Conservation (phyloP, 2,329 filamentous ascomycete species). For the Davidsoniella eucalypti region DNA sequence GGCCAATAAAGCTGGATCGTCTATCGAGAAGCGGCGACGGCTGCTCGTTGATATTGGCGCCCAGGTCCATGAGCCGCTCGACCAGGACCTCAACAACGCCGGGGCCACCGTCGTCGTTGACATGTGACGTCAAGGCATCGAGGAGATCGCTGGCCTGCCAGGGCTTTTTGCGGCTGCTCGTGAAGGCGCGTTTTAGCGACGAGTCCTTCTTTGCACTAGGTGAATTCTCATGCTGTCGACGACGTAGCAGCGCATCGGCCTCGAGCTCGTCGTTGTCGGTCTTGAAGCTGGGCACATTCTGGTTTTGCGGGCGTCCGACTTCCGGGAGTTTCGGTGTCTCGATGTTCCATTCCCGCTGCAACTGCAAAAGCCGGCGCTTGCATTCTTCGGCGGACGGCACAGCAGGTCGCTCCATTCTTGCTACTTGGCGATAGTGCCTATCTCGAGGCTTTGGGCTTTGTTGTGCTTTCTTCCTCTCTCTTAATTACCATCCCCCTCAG, state of each 20-base stretch:
- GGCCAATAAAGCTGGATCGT: slow-evolving; percentile 29
- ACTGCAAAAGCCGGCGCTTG: slow-evolving; percentile 30
- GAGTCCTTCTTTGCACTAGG: background rate
- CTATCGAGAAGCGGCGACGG: slow-evolving; percentile 22
- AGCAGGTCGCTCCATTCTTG: background rate
- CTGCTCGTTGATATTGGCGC: slow-evolving; percentile 32
- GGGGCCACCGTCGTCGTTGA: slow-evolving; percentile 32
- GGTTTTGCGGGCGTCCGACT: slow-evolving; percentile 9
- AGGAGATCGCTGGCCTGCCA: slow-evolving; percentile 38
- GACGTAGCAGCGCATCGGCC: slow-evolving; percentile 38
- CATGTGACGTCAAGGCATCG: slow-evolving; percentile 31
- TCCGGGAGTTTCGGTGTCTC: slow-evolving; percentile 22
- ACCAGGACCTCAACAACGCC: slow-evolving; percentile 41
- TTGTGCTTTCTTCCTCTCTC: too few relatives aligned
- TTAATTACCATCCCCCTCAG: too few relatives aligned
- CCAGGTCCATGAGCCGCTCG: slow-evolving; percentile 29
- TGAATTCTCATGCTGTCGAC: slow-evolving; percentile 21
- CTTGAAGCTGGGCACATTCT: slow-evolving; percentile 25
- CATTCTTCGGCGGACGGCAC: slow-evolving; percentile 18
- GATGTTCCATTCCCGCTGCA: slow-evolving; percentile 35
- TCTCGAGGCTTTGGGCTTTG: too few relatives aligned
- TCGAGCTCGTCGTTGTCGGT: slow-evolving; percentile 31
- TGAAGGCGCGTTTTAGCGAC: slow-evolving; percentile 26
- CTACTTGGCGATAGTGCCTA: background rate
- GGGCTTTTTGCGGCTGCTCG: slow-evolving; percentile 31